Evolutionary conservation across 1,139 yeast species (phyloP).

Genomic region (Sugiyamaella grinbergsii): DNA sequence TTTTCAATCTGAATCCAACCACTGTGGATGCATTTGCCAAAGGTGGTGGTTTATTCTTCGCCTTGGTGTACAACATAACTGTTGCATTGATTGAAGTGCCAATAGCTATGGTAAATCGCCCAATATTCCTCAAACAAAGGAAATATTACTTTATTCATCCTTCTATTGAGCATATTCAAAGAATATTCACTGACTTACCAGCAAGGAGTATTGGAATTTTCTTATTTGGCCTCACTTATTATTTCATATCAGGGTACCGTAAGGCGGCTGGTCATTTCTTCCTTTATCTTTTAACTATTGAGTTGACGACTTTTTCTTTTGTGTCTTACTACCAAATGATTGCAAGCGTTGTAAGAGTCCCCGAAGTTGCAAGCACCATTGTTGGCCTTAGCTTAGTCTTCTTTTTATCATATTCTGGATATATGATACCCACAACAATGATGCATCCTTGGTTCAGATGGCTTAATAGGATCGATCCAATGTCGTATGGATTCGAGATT

Average conservation of each 20-base stretch:
- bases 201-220: constrained; percentile 51
- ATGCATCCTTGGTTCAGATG: constrained; percentile 69
- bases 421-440: constrained; percentile 56
- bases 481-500: constrained; percentile 58
- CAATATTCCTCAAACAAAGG: constrained; percentile 61
- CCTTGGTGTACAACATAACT: constrained; percentile 57
- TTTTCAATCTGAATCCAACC: constrained; percentile 50
- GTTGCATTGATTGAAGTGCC: constrained; percentile 60
- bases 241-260: constrained; percentile 60
- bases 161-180: constrained; percentile 65
- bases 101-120: constrained; percentile 56
- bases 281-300: constrained; percentile 54
- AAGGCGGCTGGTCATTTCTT: constrained; percentile 63
- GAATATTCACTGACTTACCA: constrained; percentile 60
- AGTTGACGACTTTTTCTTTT: constrained; percentile 53
- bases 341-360: constrained; percentile 57
- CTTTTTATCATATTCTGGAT: constrained; percentile 61
- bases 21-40: constrained; percentile 58
- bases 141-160: constrained; percentile 63
- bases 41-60: constrained; percentile 58
- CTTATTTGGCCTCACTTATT: constrained; percentile 52
- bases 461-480: constrained; percentile 60
- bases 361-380: constrained; percentile 61
- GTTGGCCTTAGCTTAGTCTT: constrained; percentile 58
- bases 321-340: constrained; percentile 61